Evolutionary conservation across 306 rosid species (phyloP), one percentile per base, ranked within the genome.

Genomic region (Lathyrus aphaca): DNA sequence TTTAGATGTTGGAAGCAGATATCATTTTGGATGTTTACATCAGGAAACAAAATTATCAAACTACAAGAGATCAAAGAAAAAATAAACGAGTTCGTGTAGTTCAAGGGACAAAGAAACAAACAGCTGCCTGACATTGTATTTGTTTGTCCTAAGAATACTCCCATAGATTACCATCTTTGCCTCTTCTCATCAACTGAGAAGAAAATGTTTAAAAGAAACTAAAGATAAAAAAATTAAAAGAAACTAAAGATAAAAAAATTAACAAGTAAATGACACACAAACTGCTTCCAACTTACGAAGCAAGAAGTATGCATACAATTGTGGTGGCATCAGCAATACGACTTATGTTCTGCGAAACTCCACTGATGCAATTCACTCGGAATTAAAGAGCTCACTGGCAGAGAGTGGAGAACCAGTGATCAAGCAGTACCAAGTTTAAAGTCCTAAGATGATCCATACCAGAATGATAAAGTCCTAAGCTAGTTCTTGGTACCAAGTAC

Each of bases 1-100:
- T 17, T 56, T 56, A 56, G 59, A 50, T 74, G 54, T 50, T 65
- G 32, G 70, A 71, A 64, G 48, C 58, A 71, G n/a, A 57, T 48
- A 25, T 21, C 40, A 64, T 16, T 57, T 27, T 46, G 45, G 49
- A 30, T 49, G 53, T 29, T 71, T 53, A 32, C 25, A 56, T 40
- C 30, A 57, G 23, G 16, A 42, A 49, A 53, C 18, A 50, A 42
- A 70, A 10, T 27, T 25, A 21, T 55, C 30, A 59, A 66, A 48
- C 60, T 49, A 66, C 56, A 7, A 67, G 30, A 51, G 37, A 35
- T 39, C 65, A 19, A 49, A 70, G 9, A 12, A 55, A 55, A 23
- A 58, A 55, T 13, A 44, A 30, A 18, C 5, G 15, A 59, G 19
- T 13, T 42, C 10, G 11, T 37, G 15, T 23, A 61, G 57, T 43